Evolutionary conservation across 108 stramenopile species (phyloP).

Genomic region (Skeletonema potamos): DNA sequence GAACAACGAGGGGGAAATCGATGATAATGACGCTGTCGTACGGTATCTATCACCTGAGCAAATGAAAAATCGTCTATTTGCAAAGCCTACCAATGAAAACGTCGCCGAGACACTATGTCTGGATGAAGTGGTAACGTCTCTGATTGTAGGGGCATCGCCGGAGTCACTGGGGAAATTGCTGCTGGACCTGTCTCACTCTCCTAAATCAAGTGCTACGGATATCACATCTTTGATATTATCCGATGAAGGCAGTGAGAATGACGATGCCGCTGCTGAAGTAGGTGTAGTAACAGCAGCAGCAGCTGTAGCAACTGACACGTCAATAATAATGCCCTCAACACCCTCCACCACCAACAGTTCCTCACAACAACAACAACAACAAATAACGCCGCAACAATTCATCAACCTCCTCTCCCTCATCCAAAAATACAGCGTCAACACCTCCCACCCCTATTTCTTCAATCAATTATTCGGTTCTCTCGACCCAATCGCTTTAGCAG

Average conservation of each 20-base stretch:
- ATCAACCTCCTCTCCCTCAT: constrained; percentile 30
- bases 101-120: constrained; percentile 6
- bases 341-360: neutral
- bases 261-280: too few species aligned
- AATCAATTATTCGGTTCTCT: constrained; percentile 59
- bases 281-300: too few species aligned
- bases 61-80: constrained; percentile 28
- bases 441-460: constrained; percentile 56
- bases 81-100: neutral
- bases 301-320: too few species aligned
- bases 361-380: neutral
- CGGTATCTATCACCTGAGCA: constrained; percentile 39
- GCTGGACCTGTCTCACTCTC: neutral
- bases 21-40: constrained; percentile 12
- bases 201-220: constrained; percentile 7
- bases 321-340: too few species aligned
- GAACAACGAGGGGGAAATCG: neutral
- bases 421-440: constrained; percentile 49
- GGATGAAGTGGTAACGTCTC: neutral
- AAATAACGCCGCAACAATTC: constrained; percentile 13
- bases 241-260: too few species aligned
- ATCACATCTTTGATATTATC: neutral
- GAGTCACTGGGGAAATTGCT: too few species aligned
- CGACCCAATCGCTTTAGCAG: constrained; percentile 54
- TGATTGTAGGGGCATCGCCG: neutral